Evolutionary conservation across 768 basidiomycete genomes (phyloP).

Genomic region (Termitomyces sp.): DNA sequence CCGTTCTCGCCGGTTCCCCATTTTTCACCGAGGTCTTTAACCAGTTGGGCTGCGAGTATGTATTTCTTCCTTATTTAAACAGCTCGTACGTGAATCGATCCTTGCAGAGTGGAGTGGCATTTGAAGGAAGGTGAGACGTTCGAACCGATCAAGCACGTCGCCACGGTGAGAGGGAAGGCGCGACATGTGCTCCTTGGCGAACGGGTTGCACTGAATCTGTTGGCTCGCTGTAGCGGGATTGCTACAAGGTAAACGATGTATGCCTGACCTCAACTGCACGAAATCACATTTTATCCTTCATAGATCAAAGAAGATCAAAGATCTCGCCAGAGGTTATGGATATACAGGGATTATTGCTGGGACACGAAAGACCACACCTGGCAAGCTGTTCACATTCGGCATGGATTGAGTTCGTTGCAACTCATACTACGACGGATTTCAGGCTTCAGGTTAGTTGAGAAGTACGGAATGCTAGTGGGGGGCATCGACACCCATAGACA

Average conservation of each 20-base stretch:
- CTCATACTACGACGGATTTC: neutral
- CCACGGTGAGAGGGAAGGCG: conserved; percentile 88
- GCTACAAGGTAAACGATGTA: conserved; percentile 75
- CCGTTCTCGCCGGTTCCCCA: conserved; percentile 90
- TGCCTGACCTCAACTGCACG: neutral
- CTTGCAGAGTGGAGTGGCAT: conserved; percentile 88
- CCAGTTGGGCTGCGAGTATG: conserved; percentile 88
- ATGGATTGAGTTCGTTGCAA: neutral
- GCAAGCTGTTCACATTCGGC: conserved; percentile 27
- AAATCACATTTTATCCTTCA: conserved; percentile 9
- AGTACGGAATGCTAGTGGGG: conserved; percentile 98
- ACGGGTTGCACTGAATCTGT: conserved; percentile 86
- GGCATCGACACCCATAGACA: conserved; percentile 95
- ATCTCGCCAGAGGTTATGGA: conserved; percentile 73
- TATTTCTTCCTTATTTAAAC: conserved; percentile 16
- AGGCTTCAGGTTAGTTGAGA: conserved; percentile 96
- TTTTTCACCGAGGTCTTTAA: conserved; percentile 93
- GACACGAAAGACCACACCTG: conserved; percentile 96
- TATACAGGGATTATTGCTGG: conserved; percentile 91
- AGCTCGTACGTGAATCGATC: neutral
- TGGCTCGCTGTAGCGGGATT: conserved; percentile 95
- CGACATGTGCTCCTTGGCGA: conserved; percentile 89
- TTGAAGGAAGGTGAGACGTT: conserved; percentile 81
- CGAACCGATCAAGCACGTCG: conserved; percentile 80
- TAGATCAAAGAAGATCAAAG: conserved; percentile 82